Base-by-base conservation (phyloP, 192 early-diverging fungal species). In the Dimargaris verticillata region DNA sequence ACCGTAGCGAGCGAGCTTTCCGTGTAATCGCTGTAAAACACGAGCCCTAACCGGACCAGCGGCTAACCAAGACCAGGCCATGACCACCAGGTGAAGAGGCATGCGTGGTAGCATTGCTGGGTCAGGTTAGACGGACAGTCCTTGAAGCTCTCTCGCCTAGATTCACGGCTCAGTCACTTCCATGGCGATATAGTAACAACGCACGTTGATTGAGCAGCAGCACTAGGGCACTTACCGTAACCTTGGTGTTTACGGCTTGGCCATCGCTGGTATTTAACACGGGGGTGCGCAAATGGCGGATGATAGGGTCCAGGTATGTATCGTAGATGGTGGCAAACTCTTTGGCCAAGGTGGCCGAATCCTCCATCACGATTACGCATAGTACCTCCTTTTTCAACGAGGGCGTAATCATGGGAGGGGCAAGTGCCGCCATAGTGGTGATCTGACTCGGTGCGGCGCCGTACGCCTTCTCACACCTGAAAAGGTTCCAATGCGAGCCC, bases 351-450 rank as follows among this genome's bases (percentile, higher is more conserved):
- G 65, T 64, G 2, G 74, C 79, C 13, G 79, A 72, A 38, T 70
- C 73, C 61, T 81, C 79, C 49, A 81, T 67, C 2, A 73, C 79
- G 70, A 81, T 69, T 3, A 78, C 76, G 44, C 74, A 74, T 4
- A 74, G 71, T 41, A 81, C 73, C 55, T 81, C 76, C 48, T 70
- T 72, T 42, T 73, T 66, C 5, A 73, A 67, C n/a, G 63, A 60
- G 18, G 71, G 61, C 1, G 68, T 59, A n/a, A 44, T 33, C 41
- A 59, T 22, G 22, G 57, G n/a, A 0, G 53, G 33, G 2, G 33
- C 33, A 38, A 38, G 33, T 38, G 33, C 33, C 33, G 33, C 33
- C 33, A 38, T 38, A 7, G 33, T 38, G 33, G 33, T 38, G 33
- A 38, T 38, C 33, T 38, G 33, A 38, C 3, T 38, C 33, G 33